Evolutionary conservation across 768 basidiomycete species (phyloP).

Genomic region (Kwoniella sp.): DNA sequence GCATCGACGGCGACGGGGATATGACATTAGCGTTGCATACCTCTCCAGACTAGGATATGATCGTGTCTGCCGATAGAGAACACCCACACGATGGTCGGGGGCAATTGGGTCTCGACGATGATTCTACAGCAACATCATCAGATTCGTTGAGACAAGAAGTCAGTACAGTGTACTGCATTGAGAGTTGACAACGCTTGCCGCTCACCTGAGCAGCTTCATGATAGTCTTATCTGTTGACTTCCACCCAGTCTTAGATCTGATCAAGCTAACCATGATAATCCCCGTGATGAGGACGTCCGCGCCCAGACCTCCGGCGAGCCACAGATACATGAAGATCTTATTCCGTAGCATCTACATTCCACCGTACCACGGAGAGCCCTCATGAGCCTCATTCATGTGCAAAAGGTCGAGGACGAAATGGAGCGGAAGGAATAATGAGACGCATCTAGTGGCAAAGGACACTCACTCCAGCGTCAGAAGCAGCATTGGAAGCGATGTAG

Average conservation of each 20-base stretch:
- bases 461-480: not conserved
- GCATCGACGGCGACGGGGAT: not conserved
- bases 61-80: too few relatives aligned
- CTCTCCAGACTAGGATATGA: too few relatives aligned
- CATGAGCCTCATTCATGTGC: not conserved
- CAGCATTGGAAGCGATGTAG: not conserved
- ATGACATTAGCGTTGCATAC: not conserved
- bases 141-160: not conserved
- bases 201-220: conserved; percentile 17
- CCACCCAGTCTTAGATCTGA: conserved; percentile 16
- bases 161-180: not conserved
- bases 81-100: conserved; percentile 9
- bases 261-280: conserved; percentile 12
- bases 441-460: too few relatives aligned
- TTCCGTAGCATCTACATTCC: not conserved
- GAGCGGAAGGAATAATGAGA: too few relatives aligned
- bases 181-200: not conserved
- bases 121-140: too few relatives aligned
- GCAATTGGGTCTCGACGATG: conserved; percentile 14
- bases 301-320: conserved; percentile 4
- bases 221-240: conserved; percentile 12
- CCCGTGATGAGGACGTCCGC: conserved; percentile 15
- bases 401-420: too few relatives aligned
- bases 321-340: not conserved
- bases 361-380: too few relatives aligned